Base-by-base conservation (phyloP, 1,284 basidiomycete genomes). In the Schizophyllum commune region DNA sequence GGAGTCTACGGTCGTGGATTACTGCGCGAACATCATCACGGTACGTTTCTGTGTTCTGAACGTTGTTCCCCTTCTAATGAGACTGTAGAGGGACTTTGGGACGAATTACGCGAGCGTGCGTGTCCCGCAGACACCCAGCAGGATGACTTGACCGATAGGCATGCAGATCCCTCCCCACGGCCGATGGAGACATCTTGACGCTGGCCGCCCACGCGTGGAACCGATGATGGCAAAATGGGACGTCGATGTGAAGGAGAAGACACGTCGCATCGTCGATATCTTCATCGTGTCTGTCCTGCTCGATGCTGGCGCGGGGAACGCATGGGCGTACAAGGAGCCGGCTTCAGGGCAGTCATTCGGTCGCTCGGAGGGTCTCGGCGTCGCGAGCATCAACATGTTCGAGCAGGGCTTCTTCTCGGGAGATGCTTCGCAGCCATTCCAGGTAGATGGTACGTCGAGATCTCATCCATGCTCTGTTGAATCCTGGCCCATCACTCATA, bases 371-470 rank as follows among this genome's bases (percentile, higher is more conserved):
- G 96, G 95, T 0, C 77, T 98, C n/a, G 96, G 90, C 0, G 89
- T 98, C 4, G 96, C 94, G 0, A 94, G 91, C 68, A 76, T 94
- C 57, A 85, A 93, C 70, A 97, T 98, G 93, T 98, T 97, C 67
- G 73, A 82, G 58, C 72, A 78, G 5, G 96, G 96, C 0, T 74
- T 93, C 58, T 98, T 97, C 74, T 92, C 90, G 7, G 80, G 86
- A n/a, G 79, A 83, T 65, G 68, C 68, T 8, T 70, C 72, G 0
- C 83, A 92, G 65, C 89, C 88, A 13, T 81, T 83, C 70, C 82
- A 81, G 60, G 94, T 93, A 1, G 91, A 96, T 73, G 89, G 93
- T 94, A 69, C 62, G 74, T 67, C 17, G 21, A 39, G 22, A 51
- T 7, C 51, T n/a, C 22, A 6, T 39, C 22, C 17, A 27, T 34